phyloP scores from a whole-genome alignment of 331 rosid genomes.

The Saraca asoca region DNA sequence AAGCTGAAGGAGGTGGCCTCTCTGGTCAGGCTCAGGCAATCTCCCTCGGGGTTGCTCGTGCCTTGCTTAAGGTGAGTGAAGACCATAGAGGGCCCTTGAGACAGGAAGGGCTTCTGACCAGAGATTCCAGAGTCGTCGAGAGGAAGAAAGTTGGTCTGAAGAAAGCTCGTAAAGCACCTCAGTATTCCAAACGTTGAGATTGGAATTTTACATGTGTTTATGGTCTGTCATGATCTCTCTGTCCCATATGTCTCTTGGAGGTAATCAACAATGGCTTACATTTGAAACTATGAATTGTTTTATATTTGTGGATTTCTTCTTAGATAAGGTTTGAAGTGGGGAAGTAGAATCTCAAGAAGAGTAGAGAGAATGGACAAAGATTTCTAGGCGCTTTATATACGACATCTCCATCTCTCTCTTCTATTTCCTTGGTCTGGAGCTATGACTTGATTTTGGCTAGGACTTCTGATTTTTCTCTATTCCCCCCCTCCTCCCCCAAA shows the following conservation, averaged over 20 bases:
- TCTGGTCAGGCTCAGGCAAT: constrained; percentile 98
- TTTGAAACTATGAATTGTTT: constrained; percentile 25
- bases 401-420: too few relatives aligned
- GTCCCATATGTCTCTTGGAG: constrained; percentile 21
- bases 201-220: constrained; percentile 17
- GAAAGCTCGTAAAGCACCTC: constrained; percentile 99
- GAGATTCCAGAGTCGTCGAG: constrained; percentile 95
- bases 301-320: constrained; percentile 25
- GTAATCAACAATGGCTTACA: constrained; percentile 9
- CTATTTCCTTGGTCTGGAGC: too few relatives aligned
- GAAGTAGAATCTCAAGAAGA: not conserved
- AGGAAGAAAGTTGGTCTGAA: constrained; percentile 93
- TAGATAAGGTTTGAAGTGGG: not conserved
- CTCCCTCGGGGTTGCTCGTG: constrained; percentile 92
- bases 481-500: too few relatives aligned
- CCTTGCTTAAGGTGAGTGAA: constrained; percentile 82
- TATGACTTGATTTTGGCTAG: too few relatives aligned
- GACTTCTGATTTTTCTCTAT: too few relatives aligned
- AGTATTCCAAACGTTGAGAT: constrained; percentile 87
- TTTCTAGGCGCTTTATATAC: too few relatives aligned
- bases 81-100: constrained; percentile 74
- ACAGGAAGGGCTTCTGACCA: constrained; percentile 87
- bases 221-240: constrained; percentile 21
- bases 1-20: constrained; percentile 93
- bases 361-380: constrained; percentile 11